Conservation (phyloP, 805 yeast genomes). For the Spathaspora sp. region DNA sequence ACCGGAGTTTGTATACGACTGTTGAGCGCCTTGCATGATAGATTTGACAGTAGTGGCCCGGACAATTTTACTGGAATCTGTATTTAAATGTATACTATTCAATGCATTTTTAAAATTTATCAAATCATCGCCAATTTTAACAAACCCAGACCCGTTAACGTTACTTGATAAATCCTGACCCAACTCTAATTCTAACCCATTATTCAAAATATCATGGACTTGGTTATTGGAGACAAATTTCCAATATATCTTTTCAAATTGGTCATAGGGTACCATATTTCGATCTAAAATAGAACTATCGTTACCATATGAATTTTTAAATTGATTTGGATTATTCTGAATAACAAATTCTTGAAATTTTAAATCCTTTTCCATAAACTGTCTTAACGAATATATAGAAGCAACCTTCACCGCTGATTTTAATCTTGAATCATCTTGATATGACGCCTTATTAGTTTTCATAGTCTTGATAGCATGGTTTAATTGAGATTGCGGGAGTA, state of each 20-base stretch:
- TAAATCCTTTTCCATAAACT: constrained; percentile 55
- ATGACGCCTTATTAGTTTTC: constrained; percentile 7
- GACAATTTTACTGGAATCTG: neutral
- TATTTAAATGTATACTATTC: constrained; percentile 15
- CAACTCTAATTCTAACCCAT: constrained; percentile 26
- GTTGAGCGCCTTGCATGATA: neutral
- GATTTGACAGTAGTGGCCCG: neutral
- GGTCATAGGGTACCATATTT: constrained; percentile 12
- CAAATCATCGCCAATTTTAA: constrained; percentile 24
- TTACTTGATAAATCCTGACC: constrained; percentile 23
- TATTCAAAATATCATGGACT: constrained; percentile 7
- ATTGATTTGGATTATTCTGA: constrained; percentile 10
- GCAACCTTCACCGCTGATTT: constrained; percentile 29
- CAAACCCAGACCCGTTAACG: constrained; percentile 36
- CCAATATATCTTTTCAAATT: constrained; percentile 45
- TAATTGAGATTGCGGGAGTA: constrained; percentile 16
- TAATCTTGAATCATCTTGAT: constrained; percentile 16
- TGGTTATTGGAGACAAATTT: constrained; percentile 24
- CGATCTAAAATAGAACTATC: constrained; percentile 9
- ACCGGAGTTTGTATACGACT: neutral
- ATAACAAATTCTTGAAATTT: constrained; percentile 34
- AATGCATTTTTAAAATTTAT: constrained; percentile 20
- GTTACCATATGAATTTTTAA: constrained; percentile 5
- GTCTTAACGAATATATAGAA: constrained; percentile 51
- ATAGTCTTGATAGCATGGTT: constrained; percentile 12